Evolutionary conservation across 108 stramenopile genomes (phyloP), one percentile per base, ranked within the genome.

Genomic region (Cyclotella distinguenda): DNA sequence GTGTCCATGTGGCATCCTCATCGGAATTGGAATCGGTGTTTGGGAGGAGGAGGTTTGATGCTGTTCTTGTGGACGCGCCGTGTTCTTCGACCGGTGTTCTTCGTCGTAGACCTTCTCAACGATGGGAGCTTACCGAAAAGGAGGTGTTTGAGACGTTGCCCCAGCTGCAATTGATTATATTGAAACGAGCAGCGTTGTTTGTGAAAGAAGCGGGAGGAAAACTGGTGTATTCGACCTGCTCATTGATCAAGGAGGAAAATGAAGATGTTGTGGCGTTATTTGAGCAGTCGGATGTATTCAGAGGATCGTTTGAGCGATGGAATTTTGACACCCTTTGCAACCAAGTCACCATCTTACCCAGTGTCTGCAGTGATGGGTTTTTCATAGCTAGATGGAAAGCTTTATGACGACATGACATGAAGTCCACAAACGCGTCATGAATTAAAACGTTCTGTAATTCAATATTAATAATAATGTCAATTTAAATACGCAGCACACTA

Each of bases 221-320:
- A 21, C 46, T 82, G 48, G 61, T 82, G 6, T 82, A 82, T 63
- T 78, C 81, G 9, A 82, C 81, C 19, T 82, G 81, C 31, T 82
- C 81, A 27, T 50, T 82, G n/a, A 47, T 73, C 6, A 16, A 43
- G 23, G 61, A 64, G 47, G 81, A 82, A 45, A 82, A 82, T 55
- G 68, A 82, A 44, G 36, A 43, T 33, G 68, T 82, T 33, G 74
- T 54, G 3, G 44, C 33, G 12, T 53, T 43, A 27, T 82, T 79
- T 50, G 81, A 82, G 50, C 40, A 40, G 26, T 65, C 60, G 1
- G 38, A 46, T 31, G 34, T 48, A 8, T 72, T 55, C 47, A 38
- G 58, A 15, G 33, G 39, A 1, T 61, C 44, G 26, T 73, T 73
- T 32, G 51, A 57, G 21, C 22, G 56, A 50, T 76, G 68, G 68